Conservation (phyloP, 164 flowering plant species). For the Macadamia tetraphylla region DNA sequence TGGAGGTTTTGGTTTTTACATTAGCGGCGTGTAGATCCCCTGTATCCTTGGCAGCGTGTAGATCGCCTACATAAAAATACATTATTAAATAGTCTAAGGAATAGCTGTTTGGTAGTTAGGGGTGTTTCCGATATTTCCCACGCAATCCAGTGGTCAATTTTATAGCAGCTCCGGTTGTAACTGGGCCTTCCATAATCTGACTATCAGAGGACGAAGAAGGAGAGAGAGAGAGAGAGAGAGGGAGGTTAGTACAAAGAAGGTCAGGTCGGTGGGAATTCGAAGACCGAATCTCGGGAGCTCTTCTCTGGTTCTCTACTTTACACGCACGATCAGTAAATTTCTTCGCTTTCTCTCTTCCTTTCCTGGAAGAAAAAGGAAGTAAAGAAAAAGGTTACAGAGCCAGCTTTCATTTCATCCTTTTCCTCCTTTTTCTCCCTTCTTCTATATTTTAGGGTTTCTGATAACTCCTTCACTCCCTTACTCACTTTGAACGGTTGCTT, state of each 20-base stretch:
- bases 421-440: not conserved
- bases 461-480: not conserved
- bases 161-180: not conserved
- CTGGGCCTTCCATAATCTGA: not conserved
- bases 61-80: no score
- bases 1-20: no score
- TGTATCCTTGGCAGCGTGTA: no score
- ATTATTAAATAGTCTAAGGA: no score
- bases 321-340: constrained; percentile 1
- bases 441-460: constrained; percentile 9
- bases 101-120: not conserved
- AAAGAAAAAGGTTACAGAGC: not conserved
- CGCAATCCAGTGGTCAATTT: not conserved
- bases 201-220: no score
- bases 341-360: constrained; percentile 4
- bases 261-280: not conserved
- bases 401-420: not conserved
- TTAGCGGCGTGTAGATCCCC: no score
- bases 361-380: not conserved
- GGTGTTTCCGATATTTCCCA: not conserved
- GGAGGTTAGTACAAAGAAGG: not conserved
- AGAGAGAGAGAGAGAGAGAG: not conserved
- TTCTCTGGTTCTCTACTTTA: not conserved
- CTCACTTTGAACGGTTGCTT: not conserved
- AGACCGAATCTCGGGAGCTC: no score